phyloP scores from a whole-genome alignment of 139 green algal species.

The Pycnococcus provasolii region DNA sequence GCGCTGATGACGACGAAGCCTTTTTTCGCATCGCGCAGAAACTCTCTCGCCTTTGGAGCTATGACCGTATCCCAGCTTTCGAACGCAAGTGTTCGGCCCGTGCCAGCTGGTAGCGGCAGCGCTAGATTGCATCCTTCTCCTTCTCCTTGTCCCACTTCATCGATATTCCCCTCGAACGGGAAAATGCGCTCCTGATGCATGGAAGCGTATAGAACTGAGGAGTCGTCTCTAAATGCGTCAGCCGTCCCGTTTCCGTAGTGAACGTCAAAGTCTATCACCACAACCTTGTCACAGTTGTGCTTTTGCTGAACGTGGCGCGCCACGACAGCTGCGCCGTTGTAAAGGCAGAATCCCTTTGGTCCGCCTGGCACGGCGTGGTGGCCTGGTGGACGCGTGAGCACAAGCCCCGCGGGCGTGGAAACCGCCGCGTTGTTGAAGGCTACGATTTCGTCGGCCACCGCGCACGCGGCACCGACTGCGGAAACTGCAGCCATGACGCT shows the following conservation, averaged over 20 bases:
- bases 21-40: constrained; percentile 45
- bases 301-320: constrained; percentile 32
- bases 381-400: constrained; percentile 66
- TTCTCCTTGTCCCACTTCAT: neutral
- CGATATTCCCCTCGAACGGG: neutral
- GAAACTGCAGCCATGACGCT: constrained; percentile 27
- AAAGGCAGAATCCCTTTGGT: constrained; percentile 83
- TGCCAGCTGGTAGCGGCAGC: constrained; percentile 26
- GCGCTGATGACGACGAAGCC: constrained; percentile 59
- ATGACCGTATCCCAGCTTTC: constrained; percentile 49
- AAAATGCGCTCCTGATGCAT: constrained; percentile 34
- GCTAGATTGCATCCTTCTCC: constrained; percentile 30
- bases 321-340: constrained; percentile 55
- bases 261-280: constrained; percentile 61
- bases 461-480: neutral
- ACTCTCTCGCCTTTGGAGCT: constrained; percentile 45
- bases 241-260: constrained; percentile 47
- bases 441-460: neutral
- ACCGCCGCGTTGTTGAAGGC: too few relatives aligned
- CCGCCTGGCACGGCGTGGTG: constrained; percentile 59
- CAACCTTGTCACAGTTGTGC: constrained; percentile 34
- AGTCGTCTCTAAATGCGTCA: constrained; percentile 58
- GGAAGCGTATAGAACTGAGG: constrained; percentile 54
- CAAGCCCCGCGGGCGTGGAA: constrained; percentile 42
- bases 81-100: constrained; percentile 30